Base-by-base conservation (phyloP, 148 eudicot genomes). In the Cornus kousa region DNA sequence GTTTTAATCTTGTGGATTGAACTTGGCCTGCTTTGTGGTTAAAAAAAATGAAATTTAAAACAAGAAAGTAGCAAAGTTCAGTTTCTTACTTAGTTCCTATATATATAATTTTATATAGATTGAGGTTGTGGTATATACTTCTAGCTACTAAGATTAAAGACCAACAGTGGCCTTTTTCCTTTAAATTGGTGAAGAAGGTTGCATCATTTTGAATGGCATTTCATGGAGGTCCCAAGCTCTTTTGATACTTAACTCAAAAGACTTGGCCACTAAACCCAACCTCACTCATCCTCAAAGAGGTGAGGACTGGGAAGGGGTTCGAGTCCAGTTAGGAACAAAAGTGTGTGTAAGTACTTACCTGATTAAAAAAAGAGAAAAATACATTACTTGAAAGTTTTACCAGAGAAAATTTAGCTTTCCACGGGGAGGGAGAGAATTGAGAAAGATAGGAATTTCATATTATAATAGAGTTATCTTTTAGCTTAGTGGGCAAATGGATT, bases 401-500 rank as follows among this genome's bases (percentile, higher is more conserved):
- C 11, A 65, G 57, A 39, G 62, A 60, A 3, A 7, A 39, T 12
- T 57, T 17, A 20, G 23, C 23, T 19, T 62, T 17, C 22, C 66
- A 53, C 5, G 0, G 59, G 59, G 0, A 11, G 59, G 19, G 59
- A 53, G 59, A 53, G 59, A 14, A 53, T 11, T 11, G 17, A 62
- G 23, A 3, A 20, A 62, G 66, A 57, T 24, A 62, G 7, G 23
- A 19, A 62, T 19, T 13, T 62, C 20, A 48, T 50, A 72, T 2
- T 72, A 48, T 72, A 28, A 9, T 71, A 79, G 33, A 71, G 22
- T 55, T 72, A 70, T 59, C 50, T 70, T 28, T 70, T 33, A 67
- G 80, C 40, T 68, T 75, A 53, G 48, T 77, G 83, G 78, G 80
- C 75, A 20, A 77, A 40, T 62, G 35, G 76, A 77, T 69, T 23